A percentile compares a stretch with the other conserved stretches of the same genome.
Evolutionary conservation across 73 alveolate genomes (phyloP).

Genomic region (Loxodes magnus): DNA sequence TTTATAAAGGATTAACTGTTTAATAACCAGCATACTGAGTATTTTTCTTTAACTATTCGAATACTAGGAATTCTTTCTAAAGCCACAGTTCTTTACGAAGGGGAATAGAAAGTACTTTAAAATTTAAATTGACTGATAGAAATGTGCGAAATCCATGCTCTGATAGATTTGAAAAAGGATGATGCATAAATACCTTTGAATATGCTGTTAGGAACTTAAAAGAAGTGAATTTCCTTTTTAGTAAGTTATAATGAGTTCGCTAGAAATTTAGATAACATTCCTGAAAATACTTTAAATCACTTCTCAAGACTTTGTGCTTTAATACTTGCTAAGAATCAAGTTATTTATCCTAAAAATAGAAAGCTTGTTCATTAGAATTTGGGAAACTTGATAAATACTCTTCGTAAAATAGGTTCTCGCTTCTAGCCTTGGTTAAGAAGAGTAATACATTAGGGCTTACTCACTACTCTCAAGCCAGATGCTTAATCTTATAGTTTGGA

Average conservation of each 20-base stretch:
- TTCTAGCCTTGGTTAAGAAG: slow-evolving; percentile 5
- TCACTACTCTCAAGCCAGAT: too few relatives aligned
- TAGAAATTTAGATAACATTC: neutral
- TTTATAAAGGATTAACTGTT: neutral
- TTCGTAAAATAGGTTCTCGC: neutral
- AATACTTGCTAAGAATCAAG: neutral
- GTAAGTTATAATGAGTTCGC: slow-evolving; percentile 18
- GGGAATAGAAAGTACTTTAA: slow-evolving; percentile 24
- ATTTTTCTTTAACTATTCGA: neutral
- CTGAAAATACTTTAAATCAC: slow-evolving; percentile 1
- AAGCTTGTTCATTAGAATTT: neutral
- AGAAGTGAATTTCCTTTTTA: neutral
- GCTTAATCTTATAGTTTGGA: too few relatives aligned
- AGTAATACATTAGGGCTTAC: neutral
- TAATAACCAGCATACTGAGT: neutral
- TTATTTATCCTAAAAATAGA: neutral
- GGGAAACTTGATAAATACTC: slow-evolving; percentile 4
- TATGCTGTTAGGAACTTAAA: neutral
- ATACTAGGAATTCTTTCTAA: slow-evolving; percentile 40
- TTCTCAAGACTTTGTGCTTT: neutral
- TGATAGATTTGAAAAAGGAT: slow-evolving; percentile 26
- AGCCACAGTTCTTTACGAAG: slow-evolving; percentile 23
- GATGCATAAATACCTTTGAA: slow-evolving; percentile 12
- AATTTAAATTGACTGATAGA: slow-evolving; percentile 29
- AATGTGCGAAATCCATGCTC: slow-evolving; percentile 18